These are phyloP conservation scores for Akanthomyces lecanii DNA, from an alignment of 2,329 filamentous ascomycete species.

Conservation along the genomic window DNA sequence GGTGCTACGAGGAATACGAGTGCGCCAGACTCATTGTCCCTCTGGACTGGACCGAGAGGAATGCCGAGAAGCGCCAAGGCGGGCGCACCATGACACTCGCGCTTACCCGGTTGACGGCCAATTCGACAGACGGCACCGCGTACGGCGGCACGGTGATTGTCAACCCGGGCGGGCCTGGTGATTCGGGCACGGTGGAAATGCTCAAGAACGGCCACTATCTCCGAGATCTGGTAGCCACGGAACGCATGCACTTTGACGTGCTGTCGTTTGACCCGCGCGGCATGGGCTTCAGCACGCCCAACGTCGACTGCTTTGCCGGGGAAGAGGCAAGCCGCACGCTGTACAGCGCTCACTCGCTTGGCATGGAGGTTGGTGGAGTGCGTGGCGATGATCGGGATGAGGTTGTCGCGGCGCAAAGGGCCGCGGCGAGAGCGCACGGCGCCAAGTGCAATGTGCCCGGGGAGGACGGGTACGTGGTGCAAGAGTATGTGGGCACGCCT, in stretches of 20 bases:
- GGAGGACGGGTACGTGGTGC: slow-evolving; percentile 1
- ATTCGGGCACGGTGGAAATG: slow-evolving; percentile 28
- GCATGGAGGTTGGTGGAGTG: neutral
- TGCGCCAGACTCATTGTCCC: slow-evolving; percentile 37
- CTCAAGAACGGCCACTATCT: slow-evolving; percentile 23
- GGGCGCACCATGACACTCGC: slow-evolving; percentile 30
- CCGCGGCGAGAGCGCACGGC: neutral
- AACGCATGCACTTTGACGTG: slow-evolving; percentile 28
- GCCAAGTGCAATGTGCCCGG: neutral
- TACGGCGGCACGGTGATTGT: slow-evolving; percentile 35
- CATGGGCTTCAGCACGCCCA: slow-evolving; percentile 30
- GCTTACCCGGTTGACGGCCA: slow-evolving; percentile 24
- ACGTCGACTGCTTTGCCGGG: slow-evolving; percentile 29
- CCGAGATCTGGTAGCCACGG: slow-evolving; percentile 18
- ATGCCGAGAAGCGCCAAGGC: slow-evolving; percentile 14
- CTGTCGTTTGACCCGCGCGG: slow-evolving; percentile 37
- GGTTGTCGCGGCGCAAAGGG: neutral
- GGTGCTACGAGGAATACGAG: slow-evolving; percentile 31
- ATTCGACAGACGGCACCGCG: slow-evolving; percentile 26
- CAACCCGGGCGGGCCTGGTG: slow-evolving; percentile 38
- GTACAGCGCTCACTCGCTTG: slow-evolving; percentile 25
- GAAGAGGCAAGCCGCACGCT: slow-evolving; percentile 24
- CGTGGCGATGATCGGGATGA: neutral
- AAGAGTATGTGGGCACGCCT: neutral
- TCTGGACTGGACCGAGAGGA: slow-evolving; percentile 31